These are phyloP conservation scores for Striga asiatica DNA, from an alignment of 257 asterid genomes.

Conservation along the genomic window DNA sequence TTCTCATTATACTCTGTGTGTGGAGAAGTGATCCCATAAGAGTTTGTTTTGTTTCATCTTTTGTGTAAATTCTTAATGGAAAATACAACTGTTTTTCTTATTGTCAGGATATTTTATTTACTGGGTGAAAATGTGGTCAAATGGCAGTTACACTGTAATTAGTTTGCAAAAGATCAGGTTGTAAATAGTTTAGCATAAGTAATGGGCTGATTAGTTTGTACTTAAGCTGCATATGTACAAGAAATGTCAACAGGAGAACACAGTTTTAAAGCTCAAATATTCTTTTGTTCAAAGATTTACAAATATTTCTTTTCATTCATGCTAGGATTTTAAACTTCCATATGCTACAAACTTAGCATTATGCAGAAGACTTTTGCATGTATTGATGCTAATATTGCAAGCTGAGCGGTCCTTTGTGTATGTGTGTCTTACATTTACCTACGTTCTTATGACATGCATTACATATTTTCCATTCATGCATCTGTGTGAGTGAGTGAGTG, in stretches of 20 bases:
- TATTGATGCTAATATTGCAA: not conserved
- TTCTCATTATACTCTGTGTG: constrained; percentile 1
- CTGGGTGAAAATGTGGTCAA: no score
- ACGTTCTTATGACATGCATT: not conserved
- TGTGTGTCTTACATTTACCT: not conserved
- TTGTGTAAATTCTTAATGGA: constrained; percentile 2
- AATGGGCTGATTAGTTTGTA: no score
- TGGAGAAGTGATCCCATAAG: constrained; percentile 3
- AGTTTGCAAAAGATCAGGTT: no score
- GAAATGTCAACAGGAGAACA: no score
- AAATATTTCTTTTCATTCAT: constrained; percentile 7
- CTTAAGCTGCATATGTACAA: no score
- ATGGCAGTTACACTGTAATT: no score
- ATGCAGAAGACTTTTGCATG: constrained; percentile 1
- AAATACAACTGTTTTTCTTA: not conserved
- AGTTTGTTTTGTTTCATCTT: constrained; percentile 2
- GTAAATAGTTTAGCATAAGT: no score
- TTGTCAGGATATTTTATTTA: no score
- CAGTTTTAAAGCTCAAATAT: no score
- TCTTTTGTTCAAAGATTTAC: no score
- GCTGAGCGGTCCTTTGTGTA: not conserved
- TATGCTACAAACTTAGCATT: not conserved
- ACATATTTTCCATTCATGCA: not conserved
- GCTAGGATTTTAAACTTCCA: not conserved
- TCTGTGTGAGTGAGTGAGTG: constrained; percentile 5